Base-by-base conservation (phyloP, 2,329 filamentous ascomycete genomes). In the Ophiostoma fasciatum region DNA sequence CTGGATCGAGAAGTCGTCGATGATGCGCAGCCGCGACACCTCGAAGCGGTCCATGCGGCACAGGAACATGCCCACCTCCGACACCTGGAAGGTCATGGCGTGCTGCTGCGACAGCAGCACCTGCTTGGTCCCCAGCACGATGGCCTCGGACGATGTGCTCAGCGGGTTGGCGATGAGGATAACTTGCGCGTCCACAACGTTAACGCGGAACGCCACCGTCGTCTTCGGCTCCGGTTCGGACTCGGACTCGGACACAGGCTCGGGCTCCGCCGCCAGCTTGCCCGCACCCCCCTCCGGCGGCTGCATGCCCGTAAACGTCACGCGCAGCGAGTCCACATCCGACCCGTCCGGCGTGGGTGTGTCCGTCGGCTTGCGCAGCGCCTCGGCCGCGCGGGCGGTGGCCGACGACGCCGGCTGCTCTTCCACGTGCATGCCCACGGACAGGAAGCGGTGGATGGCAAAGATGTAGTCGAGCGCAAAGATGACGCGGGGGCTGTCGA, bases 41-140 rank as follows among this genome's bases (percentile, higher is more conserved):
- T 98, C 88, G 47, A 96, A 96, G 44, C 78, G 82, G 56, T 99
- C 92, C 90, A 99, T 98, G 11, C 90, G 81, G 52, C 92, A 98
- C 22, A 98, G 59, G 55, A 94, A 99, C 90, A 99, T 98, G 47
- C 90, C 90, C 36, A 96, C 73, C 51, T 96, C 78, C 7, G 84
- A 87, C 3, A 98, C 75, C 51, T 98, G 88, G 51, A 99, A 70
- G 1, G 90, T 94, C 47, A 92, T 70, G 8, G 88, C 83, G 60
- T 96, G 84, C 54, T 98, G 92, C 49, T 93, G 82, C 2, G 88
- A 93, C 10, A 96, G 68, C 2, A 96, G 67, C 11, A 96, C 75
- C 54, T 98, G 87, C 53, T 94, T 93, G 3, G 87, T 93, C 33
- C 85, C 83, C 18, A 98, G 66, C 1, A 98, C 92, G 47, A 98